Conservation (phyloP, 1,139 yeast species). For the Komagataea norvegica region DNA sequence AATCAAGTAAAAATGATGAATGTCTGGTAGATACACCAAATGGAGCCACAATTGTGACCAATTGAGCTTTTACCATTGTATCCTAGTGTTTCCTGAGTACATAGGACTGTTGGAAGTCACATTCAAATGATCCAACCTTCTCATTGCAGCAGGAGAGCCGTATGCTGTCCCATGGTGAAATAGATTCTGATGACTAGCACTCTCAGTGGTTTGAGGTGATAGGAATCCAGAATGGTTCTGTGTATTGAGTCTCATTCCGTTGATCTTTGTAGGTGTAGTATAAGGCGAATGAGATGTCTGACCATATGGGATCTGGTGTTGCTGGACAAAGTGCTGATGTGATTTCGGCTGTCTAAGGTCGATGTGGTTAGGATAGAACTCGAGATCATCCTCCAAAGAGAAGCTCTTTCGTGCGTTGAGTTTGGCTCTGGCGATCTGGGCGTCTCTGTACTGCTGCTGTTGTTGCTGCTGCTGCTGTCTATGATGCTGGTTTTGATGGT, state of each 20-base stretch:
- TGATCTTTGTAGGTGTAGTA: conserved; percentile 21
- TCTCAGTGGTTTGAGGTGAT: conserved; percentile 4
- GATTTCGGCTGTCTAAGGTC: conserved; percentile 11
- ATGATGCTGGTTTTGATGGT: conserved; percentile 6
- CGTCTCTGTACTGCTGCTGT: conserved; percentile 29
- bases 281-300: conserved; percentile 18
- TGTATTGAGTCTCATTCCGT: conserved; percentile 3
- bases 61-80: background rate
- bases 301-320: conserved; percentile 4
- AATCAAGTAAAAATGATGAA: too few species aligned
- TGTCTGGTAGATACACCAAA: too few species aligned
- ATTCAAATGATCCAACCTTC: conserved; percentile 13
- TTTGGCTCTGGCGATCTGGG: conserved; percentile 36
- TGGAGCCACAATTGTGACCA: conserved; percentile 11
- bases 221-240: conserved; percentile 5
- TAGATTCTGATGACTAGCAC: conserved; percentile 8
- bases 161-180: conserved; percentile 8
- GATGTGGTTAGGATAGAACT: conserved; percentile 51
- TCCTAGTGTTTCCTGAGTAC: conserved; percentile 4
- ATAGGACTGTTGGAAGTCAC: conserved; percentile 5
- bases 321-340: conserved; percentile 1
- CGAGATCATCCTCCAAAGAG: conserved; percentile 65
- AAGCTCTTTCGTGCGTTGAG: conserved; percentile 64
- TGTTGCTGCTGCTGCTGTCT: conserved; percentile 14
- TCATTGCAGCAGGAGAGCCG: conserved; percentile 10